These are phyloP conservation scores for Cicer judaicum DNA, from an alignment of 306 rosid genomes.

Conservation along the genomic window DNA sequence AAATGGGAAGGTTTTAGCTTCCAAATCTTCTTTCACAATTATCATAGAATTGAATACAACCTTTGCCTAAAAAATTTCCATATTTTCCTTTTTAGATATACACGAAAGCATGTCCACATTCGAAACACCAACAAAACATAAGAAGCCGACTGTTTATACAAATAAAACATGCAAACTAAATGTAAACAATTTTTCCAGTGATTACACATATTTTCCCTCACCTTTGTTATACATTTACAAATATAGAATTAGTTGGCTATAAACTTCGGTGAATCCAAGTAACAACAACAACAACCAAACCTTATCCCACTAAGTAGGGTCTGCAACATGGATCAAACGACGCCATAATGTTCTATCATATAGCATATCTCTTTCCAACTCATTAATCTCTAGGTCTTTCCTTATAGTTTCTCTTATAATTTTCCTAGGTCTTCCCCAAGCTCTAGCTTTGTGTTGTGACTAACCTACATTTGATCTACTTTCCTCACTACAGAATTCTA, in stretches of 20 bases:
- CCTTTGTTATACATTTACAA: constrained; percentile 2
- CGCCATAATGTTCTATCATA: too few relatives aligned
- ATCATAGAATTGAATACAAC: constrained; percentile 25
- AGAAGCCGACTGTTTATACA: not conserved
- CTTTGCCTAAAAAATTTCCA: not conserved
- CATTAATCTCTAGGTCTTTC: too few relatives aligned
- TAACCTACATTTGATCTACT: too few relatives aligned
- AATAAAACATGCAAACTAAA: not conserved
- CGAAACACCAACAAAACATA: not conserved
- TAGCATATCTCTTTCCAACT: too few relatives aligned
- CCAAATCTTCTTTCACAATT: constrained; percentile 3
- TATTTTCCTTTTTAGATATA: not conserved
- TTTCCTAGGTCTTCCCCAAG: too few relatives aligned
- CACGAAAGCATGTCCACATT: not conserved
- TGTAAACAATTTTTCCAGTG: not conserved
- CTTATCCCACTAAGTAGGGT: too few relatives aligned
- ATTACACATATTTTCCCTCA: not conserved
- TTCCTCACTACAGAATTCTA: too few relatives aligned
- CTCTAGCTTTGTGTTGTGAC: too few relatives aligned
- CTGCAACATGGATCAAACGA: too few relatives aligned
- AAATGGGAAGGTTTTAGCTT: constrained; percentile 21
- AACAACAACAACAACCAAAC: too few relatives aligned
- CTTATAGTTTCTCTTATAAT: too few relatives aligned
- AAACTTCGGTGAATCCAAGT: constrained; percentile 17
- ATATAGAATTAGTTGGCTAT: not conserved